Evolutionary conservation across 78 protist species (phyloP), one percentile per base, ranked within the genome.

Genomic region (Dictyostelium purpureum): DNA sequence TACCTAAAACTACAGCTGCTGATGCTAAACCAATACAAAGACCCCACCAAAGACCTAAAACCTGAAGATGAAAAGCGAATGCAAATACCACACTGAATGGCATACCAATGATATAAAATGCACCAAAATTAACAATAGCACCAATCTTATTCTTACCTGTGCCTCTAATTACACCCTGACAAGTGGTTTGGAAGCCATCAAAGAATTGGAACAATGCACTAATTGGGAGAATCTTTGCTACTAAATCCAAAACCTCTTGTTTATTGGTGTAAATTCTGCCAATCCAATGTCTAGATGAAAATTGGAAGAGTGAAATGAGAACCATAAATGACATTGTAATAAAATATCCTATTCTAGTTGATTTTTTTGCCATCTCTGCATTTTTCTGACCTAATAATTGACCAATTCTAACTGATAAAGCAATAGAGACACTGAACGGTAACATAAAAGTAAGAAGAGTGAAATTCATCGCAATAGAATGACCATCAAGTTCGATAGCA

Each of bases 101-200:
- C 7, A 85, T 14, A 47, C 82, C 92, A 73, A 85, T n/a, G 7
- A 70, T 33, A 59, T 85, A 85, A 52, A 85, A 85, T 28, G 82
- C 70, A 42, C 31, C 37, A 33, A 85, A 85, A 61, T 85, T 85
- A 45, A 59, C 75, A 0, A 85, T 37, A 3, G 92, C 92, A 85
- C 92, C 92, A 73, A 85, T 85, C 26, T 85, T 52, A 47, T 85
- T 85, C 45, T 74, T 70, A 47, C 92, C 92, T 24, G 79, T 73
- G n/a, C 92, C 92, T 73, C 92, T 71, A 21, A 85, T 74, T 14
- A 85, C 33, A 70, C 92, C 92, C 52, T 85, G 92, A 33, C 92
- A 73, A 10, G 56, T 70, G 2, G 92, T 85, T 73, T 85, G 92
- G 19, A 70, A 61, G 5, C 92, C 92, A 73, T 85, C 92, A 9